phyloP scores from a whole-genome alignment of 2,329 filamentous ascomycete genomes.

The Ophiostoma himal-ulmi region DNA sequence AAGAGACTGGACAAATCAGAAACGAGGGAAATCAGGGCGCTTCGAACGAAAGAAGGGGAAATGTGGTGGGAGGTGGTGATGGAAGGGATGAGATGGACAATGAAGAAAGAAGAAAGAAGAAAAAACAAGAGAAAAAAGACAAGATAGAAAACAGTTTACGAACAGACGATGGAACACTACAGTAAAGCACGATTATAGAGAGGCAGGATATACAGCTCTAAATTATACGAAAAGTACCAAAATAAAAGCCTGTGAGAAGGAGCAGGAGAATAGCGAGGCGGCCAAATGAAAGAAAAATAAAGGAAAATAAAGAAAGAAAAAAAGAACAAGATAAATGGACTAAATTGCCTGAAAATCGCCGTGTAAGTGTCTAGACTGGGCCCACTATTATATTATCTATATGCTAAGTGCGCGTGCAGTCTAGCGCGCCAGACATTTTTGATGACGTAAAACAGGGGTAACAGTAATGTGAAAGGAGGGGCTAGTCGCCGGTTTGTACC shows the following conservation, averaged over 20 bases:
- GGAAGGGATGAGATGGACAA: neutral
- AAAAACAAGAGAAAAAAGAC: neutral
- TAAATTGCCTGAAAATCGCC: constrained; percentile 3
- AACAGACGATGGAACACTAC: neutral
- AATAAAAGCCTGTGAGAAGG: neutral
- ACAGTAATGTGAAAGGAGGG: constrained; percentile 15
- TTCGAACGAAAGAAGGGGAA: neutral
- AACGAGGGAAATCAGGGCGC: neutral
- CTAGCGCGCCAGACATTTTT: constrained; percentile 11
- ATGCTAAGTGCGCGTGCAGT: neutral
- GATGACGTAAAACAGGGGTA: constrained; percentile 21
- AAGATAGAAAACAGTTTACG: neutral
- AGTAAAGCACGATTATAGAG: neutral
- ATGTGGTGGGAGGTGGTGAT: neutral
- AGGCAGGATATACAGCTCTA: neutral
- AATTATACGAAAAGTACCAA: neutral
- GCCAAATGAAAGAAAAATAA: neutral
- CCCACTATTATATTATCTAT: neutral
- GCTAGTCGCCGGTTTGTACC: constrained; percentile 7
- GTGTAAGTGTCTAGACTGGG: constrained; percentile 18
- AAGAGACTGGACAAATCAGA: neutral
- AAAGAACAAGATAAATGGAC: neutral
- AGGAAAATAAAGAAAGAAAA: neutral
- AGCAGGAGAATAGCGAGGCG: neutral
- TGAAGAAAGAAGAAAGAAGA: neutral